A percentile compares a stretch with the other conserved stretches of the same genome.
These are phyloP conservation scores for Colletotrichum cordylinicola DNA, from an alignment of 2,329 filamentous ascomycete species.

Conservation along the genomic window DNA sequence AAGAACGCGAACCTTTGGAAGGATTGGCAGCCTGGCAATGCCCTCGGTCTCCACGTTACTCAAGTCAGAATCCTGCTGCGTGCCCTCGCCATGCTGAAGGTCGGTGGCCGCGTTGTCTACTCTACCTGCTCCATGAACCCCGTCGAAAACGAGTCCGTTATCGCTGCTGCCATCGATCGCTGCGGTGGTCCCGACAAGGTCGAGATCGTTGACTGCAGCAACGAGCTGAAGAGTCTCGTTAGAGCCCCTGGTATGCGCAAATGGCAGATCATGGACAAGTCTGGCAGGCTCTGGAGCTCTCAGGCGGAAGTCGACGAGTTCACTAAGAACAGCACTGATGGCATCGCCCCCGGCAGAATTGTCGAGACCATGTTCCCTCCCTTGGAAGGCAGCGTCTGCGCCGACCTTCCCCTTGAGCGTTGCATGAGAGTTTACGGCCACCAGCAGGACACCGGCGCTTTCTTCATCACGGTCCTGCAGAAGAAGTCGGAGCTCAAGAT, in stretches of 20 bases:
- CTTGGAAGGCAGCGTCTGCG: conserved; percentile 56
- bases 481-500: conserved; percentile 86
- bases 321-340: conserved; percentile 64
- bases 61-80: conserved; percentile 91
- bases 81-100: conserved; percentile 94
- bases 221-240: conserved; percentile 78
- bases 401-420: conserved; percentile 79
- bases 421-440: conserved; percentile 97
- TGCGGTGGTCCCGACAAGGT: conserved; percentile 87
- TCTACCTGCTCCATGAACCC: conserved; percentile 99
- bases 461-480: conserved; percentile 95
- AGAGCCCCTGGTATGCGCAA: conserved; percentile 76
- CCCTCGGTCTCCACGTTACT: conserved; percentile 83
- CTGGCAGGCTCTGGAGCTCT: conserved; percentile 76
- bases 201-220: conserved; percentile 82
- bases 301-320: conserved; percentile 83
- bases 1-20: conserved; percentile 97
- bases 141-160: conserved; percentile 93
- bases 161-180: conserved; percentile 85
- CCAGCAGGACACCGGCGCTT: conserved; percentile 93
- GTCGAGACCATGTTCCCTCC: conserved; percentile 84
- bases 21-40: conserved; percentile 90
- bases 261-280: conserved; percentile 94
- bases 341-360: conserved; percentile 69
- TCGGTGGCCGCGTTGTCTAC: conserved; percentile 93